Evolutionary conservation across 305 asterid genomes (phyloP), one percentile per base, ranked within the genome.

Genomic region (Fraxinus latifolia): DNA sequence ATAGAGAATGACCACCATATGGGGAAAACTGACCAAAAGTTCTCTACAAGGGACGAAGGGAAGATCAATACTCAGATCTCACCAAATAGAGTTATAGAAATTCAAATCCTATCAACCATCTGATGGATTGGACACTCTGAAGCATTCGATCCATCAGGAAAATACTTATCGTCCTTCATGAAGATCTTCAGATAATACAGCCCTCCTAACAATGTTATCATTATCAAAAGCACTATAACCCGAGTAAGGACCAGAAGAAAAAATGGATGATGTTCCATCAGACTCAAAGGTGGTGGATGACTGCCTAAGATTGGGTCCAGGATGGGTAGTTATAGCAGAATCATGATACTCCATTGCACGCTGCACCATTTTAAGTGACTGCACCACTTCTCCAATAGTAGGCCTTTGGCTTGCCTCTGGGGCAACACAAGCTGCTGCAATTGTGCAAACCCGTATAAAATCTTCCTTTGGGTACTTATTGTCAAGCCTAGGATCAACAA

Each of bases 371-470:
- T 96, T 96, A 14, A 96, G 93, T 15, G 99, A 96, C 88, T 94
- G 99, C 25, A 96, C 98, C 71, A 96, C 99, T 90, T 94, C 99
- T 37, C 99, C 99, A 97, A 94, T 96, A 0, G 98, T 90, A 5
- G 99, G 98, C 76, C 98, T 90, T 87, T 94, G 97, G 85, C 83
- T 85, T 50, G 97, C 97, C 75, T 93, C 97, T 3, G 97, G 92
- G 42, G 99, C 94, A 39, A 96, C 98, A 84, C 98, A 96, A 87
- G 99, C 99, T n/a, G 99, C 99, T 7, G 98, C 97, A 47, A 96
- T 89, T 67, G 99, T 94, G 91, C 99, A 94, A 68, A 96, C 99
- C 78, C 97, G 89, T 70, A 87, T 71, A 81, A 91, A 93, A 77
- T 96, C 98, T 90, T 96, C 97, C 86, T 80, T 92, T 5, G 98